Evolutionary conservation across 2,329 filamentous ascomycete genomes (phyloP), one percentile per base, ranked within the genome.

Genomic region (Botrytis hyacinthi): DNA sequence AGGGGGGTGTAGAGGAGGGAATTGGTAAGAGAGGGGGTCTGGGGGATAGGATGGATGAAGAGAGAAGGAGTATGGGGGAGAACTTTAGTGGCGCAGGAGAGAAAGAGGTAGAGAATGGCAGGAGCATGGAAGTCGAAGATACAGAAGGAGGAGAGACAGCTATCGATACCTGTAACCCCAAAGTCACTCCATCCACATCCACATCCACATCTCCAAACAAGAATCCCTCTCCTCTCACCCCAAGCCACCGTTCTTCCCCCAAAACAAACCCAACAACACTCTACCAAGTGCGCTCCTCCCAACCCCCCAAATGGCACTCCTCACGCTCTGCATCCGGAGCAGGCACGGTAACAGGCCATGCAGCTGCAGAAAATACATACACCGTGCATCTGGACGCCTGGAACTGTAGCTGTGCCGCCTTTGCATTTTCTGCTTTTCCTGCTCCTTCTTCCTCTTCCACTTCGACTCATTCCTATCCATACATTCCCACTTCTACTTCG

Each of bases 391-490:
- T 95, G 1, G 78, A 82, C 1, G 89, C 91, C 1, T 98, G 96
- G 96, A 94, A 92, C 81, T 99, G 96, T 82, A 93, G 90, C 1
- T 99, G 96, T 84, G 92, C 94, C 5, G 91, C 90, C 1, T 98
- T 98, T 82, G 87, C 91, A 0, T 91, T 97, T 75, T 86, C 91
- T 32, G 88, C 91, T 3, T 95, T 94, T 77, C 85, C 86, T 40
- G 78, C 70, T 16, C 51, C 63, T 46, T 71, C 63, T 37, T 44
- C 72, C 14, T 40, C 14, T 3, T 44, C n/a, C 1, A 35, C 4
- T 10, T 10, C 12, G 5, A 16, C 29, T 10, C 8, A 12, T 35
- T 12, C 35, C 8, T 20, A 8, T 8, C 22, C 22, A 29, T n/a
- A 3, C 4, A 8, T 29, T 6, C 10, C 29, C 8, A n/a, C 16